Evolutionary conservation across 2,329 filamentous ascomycete genomes (phyloP).

Genomic region (Mycogone perniciosa): DNA sequence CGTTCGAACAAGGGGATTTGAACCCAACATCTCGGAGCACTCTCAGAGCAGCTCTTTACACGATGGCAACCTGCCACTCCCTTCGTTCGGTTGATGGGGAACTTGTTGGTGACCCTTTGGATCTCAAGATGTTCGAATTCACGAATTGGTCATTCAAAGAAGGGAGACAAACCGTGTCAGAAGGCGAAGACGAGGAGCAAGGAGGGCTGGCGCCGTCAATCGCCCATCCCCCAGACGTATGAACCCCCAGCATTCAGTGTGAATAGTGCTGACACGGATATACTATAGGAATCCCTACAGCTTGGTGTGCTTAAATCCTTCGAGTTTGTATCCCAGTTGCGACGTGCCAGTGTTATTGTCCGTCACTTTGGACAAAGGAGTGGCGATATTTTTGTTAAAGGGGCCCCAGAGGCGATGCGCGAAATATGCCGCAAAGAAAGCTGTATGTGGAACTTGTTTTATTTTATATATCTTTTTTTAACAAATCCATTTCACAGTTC

Average conservation of each 20-base stretch:
- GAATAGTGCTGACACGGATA: constrained; percentile 12
- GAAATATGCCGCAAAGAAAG: constrained; percentile 82
- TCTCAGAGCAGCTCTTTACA: constrained; percentile 65
- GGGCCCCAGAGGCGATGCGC: constrained; percentile 92
- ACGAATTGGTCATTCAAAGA: constrained; percentile 91
- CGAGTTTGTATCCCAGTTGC: constrained; percentile 89
- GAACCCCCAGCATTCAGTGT: constrained; percentile 17
- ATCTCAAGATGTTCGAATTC: constrained; percentile 98
- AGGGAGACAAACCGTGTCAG: constrained; percentile 61
- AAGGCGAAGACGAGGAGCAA: constrained; percentile 67
- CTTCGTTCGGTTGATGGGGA: constrained; percentile 81
- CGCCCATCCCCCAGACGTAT: constrained; percentile 65
- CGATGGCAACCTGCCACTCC: constrained; percentile 97
- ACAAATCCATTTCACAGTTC: constrained; percentile 45
- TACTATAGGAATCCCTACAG: constrained; percentile 55
- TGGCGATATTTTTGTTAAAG: constrained; percentile 88
- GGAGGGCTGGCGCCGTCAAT: constrained; percentile 77
- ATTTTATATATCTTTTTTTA: not conserved
- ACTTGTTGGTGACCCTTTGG: constrained; percentile 85
- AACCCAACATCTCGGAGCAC: constrained; percentile 25
- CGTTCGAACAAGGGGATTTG: constrained; percentile 44
- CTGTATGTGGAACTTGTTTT: constrained; percentile 45
- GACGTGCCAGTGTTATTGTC: constrained; percentile 88
- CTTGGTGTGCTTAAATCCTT: constrained; percentile 87
- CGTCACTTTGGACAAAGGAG: constrained; percentile 79